Evolutionary conservation across 179 eudicot species (phyloP).

Genomic region (Silene coronaria): DNA sequence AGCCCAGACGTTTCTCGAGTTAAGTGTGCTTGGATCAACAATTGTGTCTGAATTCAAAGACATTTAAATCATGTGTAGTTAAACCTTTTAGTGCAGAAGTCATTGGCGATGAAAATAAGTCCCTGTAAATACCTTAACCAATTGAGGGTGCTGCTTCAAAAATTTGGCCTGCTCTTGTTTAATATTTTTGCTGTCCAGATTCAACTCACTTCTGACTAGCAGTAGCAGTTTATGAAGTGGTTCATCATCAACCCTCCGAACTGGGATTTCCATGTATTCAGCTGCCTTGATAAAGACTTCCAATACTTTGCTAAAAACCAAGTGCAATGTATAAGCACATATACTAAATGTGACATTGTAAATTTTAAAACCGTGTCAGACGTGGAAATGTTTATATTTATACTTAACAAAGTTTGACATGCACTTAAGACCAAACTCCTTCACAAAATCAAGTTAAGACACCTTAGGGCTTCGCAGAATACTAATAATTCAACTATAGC

Average conservation of each 20-base stretch:
- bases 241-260: constrained; percentile 71
- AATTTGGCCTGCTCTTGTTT: constrained; percentile 92
- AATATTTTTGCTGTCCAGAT: constrained; percentile 72
- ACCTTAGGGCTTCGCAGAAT: too few species aligned
- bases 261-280: constrained; percentile 82
- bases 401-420: too few species aligned
- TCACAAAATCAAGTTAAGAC: neutral
- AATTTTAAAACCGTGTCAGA: neutral
- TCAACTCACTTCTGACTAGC: constrained; percentile 79
- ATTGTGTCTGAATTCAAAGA: constrained; percentile 53
- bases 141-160: constrained; percentile 91
- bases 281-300: constrained; percentile 82
- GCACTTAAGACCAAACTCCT: too few species aligned
- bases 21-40: constrained; percentile 81
- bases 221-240: constrained; percentile 73
- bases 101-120: neutral
- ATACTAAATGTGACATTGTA: neutral
- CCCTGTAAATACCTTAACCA: constrained; percentile 56
- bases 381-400: neutral
- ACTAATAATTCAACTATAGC: too few species aligned
- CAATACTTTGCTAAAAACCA: constrained; percentile 68
- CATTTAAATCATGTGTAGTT: neutral
- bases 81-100: neutral
- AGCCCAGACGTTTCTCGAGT: constrained; percentile 58
- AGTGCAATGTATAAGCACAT: constrained; percentile 7